Evolutionary conservation across 2,329 filamentous ascomycete genomes (phyloP).

Genomic region (Calonectria pseudoreteaudii): DNA sequence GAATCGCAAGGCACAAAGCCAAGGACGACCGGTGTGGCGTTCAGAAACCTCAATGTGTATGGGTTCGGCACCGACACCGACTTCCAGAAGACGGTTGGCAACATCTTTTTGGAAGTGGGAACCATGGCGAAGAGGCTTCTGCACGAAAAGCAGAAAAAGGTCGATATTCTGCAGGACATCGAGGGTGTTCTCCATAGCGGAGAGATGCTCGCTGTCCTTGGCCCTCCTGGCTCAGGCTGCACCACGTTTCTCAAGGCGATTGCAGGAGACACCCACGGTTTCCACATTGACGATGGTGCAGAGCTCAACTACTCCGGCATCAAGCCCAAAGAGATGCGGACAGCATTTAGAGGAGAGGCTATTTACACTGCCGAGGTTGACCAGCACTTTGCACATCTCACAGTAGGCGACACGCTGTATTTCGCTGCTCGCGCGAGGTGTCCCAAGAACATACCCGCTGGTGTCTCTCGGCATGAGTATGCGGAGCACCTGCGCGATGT

Average conservation of each 20-base stretch:
- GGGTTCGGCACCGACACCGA: conserved; percentile 45
- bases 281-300: conserved; percentile 29
- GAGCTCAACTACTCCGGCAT: conserved; percentile 58
- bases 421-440: conserved; percentile 77
- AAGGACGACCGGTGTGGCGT: conserved; percentile 44
- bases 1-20: conserved; percentile 40
- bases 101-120: conserved; percentile 38
- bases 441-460: conserved; percentile 67
- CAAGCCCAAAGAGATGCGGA: conserved; percentile 9
- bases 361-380: conserved; percentile 87
- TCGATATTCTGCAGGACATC: conserved; percentile 34
- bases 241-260: conserved; percentile 67
- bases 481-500: conserved; percentile 74
- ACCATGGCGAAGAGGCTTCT: conserved; percentile 29
- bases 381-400: conserved; percentile 78
- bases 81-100: conserved; percentile 46
- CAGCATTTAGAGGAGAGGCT: conserved; percentile 71
- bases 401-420: conserved; percentile 78
- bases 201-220: conserved; percentile 50
- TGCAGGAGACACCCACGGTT: conserved; percentile 59
- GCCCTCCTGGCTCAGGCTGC: conserved; percentile 64
- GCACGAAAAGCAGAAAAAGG: conserved; percentile 19
- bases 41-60: conserved; percentile 41
- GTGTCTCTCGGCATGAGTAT: conserved; percentile 62
- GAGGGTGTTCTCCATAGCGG: conserved; percentile 39